Conservation (phyloP, 768 basidiomycete genomes). For the Cystofilobasidium ferigula region DNA sequence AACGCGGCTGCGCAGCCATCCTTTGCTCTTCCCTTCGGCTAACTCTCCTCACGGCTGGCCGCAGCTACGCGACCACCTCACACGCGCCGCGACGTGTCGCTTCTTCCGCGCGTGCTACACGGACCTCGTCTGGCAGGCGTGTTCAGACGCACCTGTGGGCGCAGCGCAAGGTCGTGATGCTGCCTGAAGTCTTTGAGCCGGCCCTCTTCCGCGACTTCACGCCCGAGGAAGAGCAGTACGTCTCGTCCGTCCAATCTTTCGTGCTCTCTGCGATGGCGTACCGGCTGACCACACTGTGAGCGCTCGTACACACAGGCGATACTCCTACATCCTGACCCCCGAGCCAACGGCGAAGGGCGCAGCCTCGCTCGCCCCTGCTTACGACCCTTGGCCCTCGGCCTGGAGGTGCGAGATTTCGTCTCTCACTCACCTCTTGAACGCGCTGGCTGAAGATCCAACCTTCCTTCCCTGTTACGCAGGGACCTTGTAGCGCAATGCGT, state of each 20-base stretch:
- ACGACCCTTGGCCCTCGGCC: not conserved
- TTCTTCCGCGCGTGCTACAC: constrained; percentile 1
- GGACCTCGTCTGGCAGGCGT: constrained; percentile 5
- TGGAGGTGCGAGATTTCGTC: no score
- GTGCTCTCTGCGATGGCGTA: not conserved
- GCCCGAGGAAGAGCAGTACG: not conserved
- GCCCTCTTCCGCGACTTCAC: not conserved
- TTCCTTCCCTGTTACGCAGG: not conserved
- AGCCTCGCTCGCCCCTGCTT: no score
- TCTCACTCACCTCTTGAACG: not conserved
- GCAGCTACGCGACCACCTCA: constrained; percentile 9
- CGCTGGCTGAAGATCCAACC: no score
- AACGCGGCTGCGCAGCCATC: no score
- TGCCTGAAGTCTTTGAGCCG: not conserved
- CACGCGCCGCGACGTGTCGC: not conserved
- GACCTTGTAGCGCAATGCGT: not conserved
- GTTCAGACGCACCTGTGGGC: not conserved
- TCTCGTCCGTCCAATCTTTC: not conserved
- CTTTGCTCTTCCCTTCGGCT: not conserved
- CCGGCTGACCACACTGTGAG: no score
- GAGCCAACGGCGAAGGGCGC: not conserved
- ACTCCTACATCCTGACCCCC: not conserved
- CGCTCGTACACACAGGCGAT: no score
- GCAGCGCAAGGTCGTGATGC: not conserved
- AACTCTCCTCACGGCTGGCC: not conserved